Evolutionary conservation across 805 yeast genomes (phyloP).

Genomic region (Nakazawaea ishiwadae): DNA sequence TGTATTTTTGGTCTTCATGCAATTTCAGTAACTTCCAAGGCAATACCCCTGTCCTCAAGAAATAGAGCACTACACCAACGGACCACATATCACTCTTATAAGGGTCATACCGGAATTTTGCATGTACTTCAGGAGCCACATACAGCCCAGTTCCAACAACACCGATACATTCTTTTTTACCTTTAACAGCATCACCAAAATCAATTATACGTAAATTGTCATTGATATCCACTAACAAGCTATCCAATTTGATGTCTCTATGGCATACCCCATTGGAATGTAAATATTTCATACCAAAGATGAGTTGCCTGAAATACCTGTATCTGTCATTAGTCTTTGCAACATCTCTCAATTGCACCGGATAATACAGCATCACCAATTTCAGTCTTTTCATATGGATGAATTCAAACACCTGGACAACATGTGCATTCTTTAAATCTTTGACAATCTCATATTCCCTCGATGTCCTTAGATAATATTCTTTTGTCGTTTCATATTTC

Average conservation of each 20-base stretch:
- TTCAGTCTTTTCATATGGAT: conserved; percentile 22
- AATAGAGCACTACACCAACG: conserved; percentile 37
- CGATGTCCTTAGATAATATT: conserved; percentile 31
- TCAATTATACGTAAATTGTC: conserved; percentile 41
- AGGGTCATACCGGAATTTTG: conserved; percentile 34
- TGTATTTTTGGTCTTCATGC: conserved; percentile 14
- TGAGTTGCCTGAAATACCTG: conserved; percentile 35
- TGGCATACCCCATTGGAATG: conserved; percentile 37
- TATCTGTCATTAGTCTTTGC: conserved; percentile 20
- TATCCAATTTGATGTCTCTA: conserved; percentile 47
- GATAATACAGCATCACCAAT: conserved; percentile 31
- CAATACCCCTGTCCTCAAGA: conserved; percentile 24
- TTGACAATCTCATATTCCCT: conserved; percentile 32
- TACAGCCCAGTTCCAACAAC: conserved; percentile 42
- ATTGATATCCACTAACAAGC: conserved; percentile 30
- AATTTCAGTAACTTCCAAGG: conserved; percentile 45
- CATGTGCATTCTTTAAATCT: conserved; percentile 26
- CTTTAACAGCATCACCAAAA: conserved; percentile 39
- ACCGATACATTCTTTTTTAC: conserved; percentile 29
- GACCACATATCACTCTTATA: conserved; percentile 45
- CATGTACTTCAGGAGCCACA: conserved; percentile 44
- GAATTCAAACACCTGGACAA: conserved; percentile 31
- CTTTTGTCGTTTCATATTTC: conserved; percentile 31
- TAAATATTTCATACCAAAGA: conserved; percentile 31
- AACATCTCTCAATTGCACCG: conserved; percentile 20